Evolutionary conservation across 1,139 yeast species (phyloP).

Genomic region (Torulaspora pretoriensis): DNA sequence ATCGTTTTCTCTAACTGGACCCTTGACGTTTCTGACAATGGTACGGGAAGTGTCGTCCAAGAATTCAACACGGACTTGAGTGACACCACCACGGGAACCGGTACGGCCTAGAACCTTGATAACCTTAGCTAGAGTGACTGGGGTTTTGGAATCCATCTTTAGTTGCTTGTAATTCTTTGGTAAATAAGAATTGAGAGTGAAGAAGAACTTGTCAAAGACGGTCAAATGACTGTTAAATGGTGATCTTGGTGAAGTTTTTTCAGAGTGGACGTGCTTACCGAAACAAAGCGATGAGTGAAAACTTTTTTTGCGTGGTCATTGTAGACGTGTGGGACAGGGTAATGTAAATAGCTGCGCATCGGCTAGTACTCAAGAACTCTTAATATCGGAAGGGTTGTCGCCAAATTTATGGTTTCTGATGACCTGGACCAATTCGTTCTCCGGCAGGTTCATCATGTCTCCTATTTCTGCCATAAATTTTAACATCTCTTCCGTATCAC

Average conservation of each 20-base stretch:
- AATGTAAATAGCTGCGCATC: background rate
- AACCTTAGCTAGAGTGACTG: constrained; percentile 99
- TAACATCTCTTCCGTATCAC: constrained; percentile 38
- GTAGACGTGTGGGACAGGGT: constrained; percentile 15
- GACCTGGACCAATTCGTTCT: constrained; percentile 32
- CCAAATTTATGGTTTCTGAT: constrained; percentile 32
- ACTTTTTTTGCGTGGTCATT: constrained; percentile 20
- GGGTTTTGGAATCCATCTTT: constrained; percentile 74
- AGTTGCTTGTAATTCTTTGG: constrained; percentile 14
- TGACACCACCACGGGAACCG: constrained; percentile 99
- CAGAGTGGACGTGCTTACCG: constrained; percentile 1
- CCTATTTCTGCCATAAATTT: constrained; percentile 36
- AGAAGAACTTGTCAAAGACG: constrained; percentile 1
- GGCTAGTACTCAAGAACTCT: too few relatives aligned
- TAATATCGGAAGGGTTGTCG: background rate
- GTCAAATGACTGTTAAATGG: constrained; percentile 4
- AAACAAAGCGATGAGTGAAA: constrained; percentile 9
- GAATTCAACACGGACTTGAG: constrained; percentile 99
- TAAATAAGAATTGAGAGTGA: background rate
- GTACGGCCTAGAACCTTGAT: constrained; percentile 99
- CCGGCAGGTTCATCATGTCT: constrained; percentile 36
- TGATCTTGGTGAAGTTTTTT: constrained; percentile 12
- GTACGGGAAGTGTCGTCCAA: constrained; percentile 97
- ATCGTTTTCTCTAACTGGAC: constrained; percentile 99
- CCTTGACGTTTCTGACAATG: constrained; percentile 98